Conservation (phyloP, 768 basidiomycete species). For the Mycena olivaceomarginata region DNA sequence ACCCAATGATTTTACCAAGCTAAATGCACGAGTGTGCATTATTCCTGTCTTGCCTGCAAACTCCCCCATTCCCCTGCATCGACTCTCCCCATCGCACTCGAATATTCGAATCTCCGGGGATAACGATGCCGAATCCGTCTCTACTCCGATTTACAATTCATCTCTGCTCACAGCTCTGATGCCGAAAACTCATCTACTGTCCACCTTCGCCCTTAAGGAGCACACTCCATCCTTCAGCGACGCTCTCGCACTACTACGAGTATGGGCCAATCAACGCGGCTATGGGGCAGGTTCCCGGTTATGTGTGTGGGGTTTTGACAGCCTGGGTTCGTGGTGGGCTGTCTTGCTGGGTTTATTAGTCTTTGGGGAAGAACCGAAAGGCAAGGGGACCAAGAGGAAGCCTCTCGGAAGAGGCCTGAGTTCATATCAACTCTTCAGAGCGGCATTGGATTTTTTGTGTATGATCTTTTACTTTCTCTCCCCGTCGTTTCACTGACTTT, state of each 20-base stretch:
- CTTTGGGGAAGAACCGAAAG: slow-evolving; percentile 77
- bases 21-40: slow-evolving; percentile 83
- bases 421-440: slow-evolving; percentile 93
- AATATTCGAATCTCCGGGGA: slow-evolving; percentile 64
- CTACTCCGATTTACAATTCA: slow-evolving; percentile 91
- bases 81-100: slow-evolving; percentile 84
- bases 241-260: slow-evolving; percentile 85
- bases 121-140: slow-evolving; percentile 44
- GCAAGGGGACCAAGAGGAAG: slow-evolving; percentile 64
- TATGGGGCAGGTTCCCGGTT: slow-evolving; percentile 75
- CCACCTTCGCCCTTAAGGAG: slow-evolving; percentile 72
- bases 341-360: slow-evolving; percentile 77
- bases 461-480: slow-evolving; percentile 48
- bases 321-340: slow-evolving; percentile 81
- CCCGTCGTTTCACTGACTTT: slow-evolving; percentile 25
- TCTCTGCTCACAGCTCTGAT: slow-evolving; percentile 74
- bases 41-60: slow-evolving; percentile 78
- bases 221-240: slow-evolving; percentile 80
- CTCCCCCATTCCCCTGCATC: slow-evolving; percentile 79
- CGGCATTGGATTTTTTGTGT: slow-evolving; percentile 91
- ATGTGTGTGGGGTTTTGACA: slow-evolving; percentile 83
- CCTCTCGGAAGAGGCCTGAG: slow-evolving; percentile 89
- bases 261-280: slow-evolving; percentile 94
- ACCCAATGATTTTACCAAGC: slow-evolving; percentile 76
- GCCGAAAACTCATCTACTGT: slow-evolving; percentile 72